Evolutionary conservation across 345 rosid species (phyloP), one percentile per base, ranked within the genome.

Genomic region (Erucastrum elatum): DNA sequence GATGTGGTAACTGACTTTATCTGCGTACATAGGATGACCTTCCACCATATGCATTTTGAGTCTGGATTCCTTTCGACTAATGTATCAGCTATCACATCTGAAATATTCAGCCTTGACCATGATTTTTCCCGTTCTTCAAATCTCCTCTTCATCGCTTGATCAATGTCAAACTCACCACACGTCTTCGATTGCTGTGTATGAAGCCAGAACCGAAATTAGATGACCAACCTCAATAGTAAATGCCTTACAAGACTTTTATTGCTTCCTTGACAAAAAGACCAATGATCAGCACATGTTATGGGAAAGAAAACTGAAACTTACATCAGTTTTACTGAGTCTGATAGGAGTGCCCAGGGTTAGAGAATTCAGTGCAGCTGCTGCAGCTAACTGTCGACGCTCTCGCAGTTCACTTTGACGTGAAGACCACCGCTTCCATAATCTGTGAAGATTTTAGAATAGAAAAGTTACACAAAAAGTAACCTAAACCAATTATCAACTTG

Each of bases 31-130:
- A 91, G 27, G 76, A 89, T 67, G 81, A 95, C 77, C 84, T 91
- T 93, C 99, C 98, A 95, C 85, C 89, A 89, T 30, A 90, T 77
- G 84, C 88, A 93, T 77, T 83, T 83, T 21, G 88, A 89, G 80
- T 80, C 84, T 10, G 91, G 94, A 76, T 90, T 87, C 84, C 87
- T 87, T 71, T 74, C 64, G 55, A 81, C 77, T 64, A 91, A 84
- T 72, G 78, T 84, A 61, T 77, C 81, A 16, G 83, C 87, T 64
- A 80, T 65, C 84, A 85, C 89, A 66, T 93, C 97, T 61, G 97
- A 90, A 77, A 93, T 89, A 82, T 93, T 93, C 82, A 93, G 87
- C 84, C 78, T 90, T 65, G 91, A 90, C 93, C 93, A 93, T 72
- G 99, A 95, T 75, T 68, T 84, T 74, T 87, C 84, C 6, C 82